Base-by-base conservation (phyloP, 2,329 filamentous ascomycete genomes). In the Penicillium decumbens region DNA sequence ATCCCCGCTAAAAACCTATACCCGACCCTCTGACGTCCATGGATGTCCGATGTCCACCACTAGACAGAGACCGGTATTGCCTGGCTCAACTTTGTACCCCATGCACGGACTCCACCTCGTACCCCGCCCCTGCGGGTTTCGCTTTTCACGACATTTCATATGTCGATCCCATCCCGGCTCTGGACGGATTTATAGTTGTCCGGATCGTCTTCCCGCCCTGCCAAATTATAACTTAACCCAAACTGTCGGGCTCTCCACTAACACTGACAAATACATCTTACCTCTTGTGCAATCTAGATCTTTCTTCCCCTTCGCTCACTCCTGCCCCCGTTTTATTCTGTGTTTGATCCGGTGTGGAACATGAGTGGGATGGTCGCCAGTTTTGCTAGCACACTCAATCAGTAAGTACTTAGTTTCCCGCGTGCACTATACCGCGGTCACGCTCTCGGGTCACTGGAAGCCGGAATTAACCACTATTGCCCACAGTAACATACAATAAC, bases 191-290 rank as follows among this genome's bases (percentile, higher is more conserved):
- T 63, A 61, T 60, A 60, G 58, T 60, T 57, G 58, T 56, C 60
- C 58, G 54, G 56, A 62, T 55, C 55, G 50, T 60, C 60, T 55
- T 62, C 55, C 61, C 60, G 56, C 56, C 53, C 57, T 63, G 60
- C 65, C 65, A 64, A 62, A 64, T 57, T 59, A 55, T 61, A 68
- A 66, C 66, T 64, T 66, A 66, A 68, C 62, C 66, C 66, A 65
- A 58, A 55, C 61, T 66, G 63, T 65, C 65, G 66, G 66, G 65
- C 61, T 64, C 57, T 45, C 44, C 28, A 27, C 28, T 27, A 20
- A 29, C 30, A 27, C n/a, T 38, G 25, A 46, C 27, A 37, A 29
- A 48, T 37, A 46, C 33, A 30, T 30, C n/a, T 28, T 28, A 9
- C 27, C 8, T 28, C 18, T 4, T n/a, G 18, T 29, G 12, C 38